These are phyloP conservation scores for Coffea humblotiana DNA, from an alignment of 305 asterid genomes.

Conservation along the genomic window DNA sequence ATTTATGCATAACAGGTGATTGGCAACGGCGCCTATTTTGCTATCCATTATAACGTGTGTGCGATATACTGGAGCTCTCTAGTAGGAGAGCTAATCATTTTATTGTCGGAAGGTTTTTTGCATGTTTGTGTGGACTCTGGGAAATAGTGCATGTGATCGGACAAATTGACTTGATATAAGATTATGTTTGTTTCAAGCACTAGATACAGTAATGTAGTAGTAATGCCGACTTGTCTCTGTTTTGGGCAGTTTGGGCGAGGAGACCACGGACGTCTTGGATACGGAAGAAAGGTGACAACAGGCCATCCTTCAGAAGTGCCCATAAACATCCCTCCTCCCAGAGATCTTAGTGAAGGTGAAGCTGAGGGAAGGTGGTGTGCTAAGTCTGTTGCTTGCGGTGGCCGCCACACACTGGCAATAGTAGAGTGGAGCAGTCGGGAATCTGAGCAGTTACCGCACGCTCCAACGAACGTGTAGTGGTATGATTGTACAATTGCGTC, in stretches of 20 bases:
- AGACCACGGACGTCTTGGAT: conserved; percentile 96
- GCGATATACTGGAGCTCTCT: background rate
- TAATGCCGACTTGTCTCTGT: conserved; percentile 9
- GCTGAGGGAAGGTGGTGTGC: conserved; percentile 72
- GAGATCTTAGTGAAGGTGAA: conserved; percentile 28
- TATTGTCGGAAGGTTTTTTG: no score
- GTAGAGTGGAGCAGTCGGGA: conserved; percentile 60
- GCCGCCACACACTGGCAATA: conserved; percentile 86
- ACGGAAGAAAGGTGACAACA: conserved; percentile 83
- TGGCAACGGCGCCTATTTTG: background rate
- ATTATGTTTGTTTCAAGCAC: background rate
- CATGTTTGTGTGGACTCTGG: background rate
- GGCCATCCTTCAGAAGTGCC: conserved; percentile 97
- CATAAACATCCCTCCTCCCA: conserved; percentile 62
- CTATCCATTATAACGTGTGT: no score
- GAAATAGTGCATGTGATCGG: background rate
- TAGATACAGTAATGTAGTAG: background rate
- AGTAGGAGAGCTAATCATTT: background rate
- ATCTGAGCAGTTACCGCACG: background rate
- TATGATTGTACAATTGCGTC: background rate
- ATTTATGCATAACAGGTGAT: background rate
- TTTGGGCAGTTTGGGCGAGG: conserved; percentile 87
- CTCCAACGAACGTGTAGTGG: background rate
- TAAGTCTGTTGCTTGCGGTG: conserved; percentile 87
- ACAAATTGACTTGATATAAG: background rate